phyloP scores from a whole-genome alignment of 2,329 filamentous ascomycete genomes.

The Sphaerulina musiva region DNA sequence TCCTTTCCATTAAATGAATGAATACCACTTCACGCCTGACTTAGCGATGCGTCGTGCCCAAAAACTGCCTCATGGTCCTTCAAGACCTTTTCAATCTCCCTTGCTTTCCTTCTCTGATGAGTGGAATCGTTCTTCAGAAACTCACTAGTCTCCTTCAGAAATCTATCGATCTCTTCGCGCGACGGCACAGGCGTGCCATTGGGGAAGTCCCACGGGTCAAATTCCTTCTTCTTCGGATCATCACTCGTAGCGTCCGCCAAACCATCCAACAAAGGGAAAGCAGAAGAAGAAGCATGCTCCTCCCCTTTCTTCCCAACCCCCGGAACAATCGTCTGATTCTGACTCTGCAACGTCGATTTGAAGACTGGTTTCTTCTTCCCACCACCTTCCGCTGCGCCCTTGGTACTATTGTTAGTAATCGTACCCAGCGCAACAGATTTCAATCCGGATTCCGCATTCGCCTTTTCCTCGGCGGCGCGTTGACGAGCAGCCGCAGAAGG shows the following conservation, averaged over 20 bases:
- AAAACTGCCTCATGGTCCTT: too few species aligned
- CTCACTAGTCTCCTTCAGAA: too few species aligned
- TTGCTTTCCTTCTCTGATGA: too few species aligned
- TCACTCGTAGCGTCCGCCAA: background rate
- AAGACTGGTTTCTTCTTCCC: slow-evolving; percentile 31
- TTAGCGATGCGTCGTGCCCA: too few species aligned
- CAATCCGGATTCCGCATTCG: slow-evolving; percentile 56
- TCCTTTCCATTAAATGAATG: too few species aligned
- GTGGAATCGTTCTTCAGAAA: too few species aligned
- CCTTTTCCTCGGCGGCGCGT: slow-evolving; percentile 50
- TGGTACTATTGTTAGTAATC: background rate
- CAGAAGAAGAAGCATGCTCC: background rate
- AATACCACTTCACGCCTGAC: too few species aligned
- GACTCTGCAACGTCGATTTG: slow-evolving; percentile 24
- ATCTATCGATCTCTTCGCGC: too few species aligned
- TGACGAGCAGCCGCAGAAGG: slow-evolving; percentile 59
- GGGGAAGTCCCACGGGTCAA: too few species aligned
- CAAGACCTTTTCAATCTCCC: too few species aligned
- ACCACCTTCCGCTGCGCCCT: background rate
- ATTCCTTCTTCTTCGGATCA: background rate
- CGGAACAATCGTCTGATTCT: background rate
- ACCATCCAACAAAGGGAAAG: background rate
- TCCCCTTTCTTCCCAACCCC: background rate
- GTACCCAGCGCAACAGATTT: slow-evolving; percentile 41
- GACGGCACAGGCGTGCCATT: too few species aligned